phyloP scores from a whole-genome alignment of 2,329 filamentous ascomycete genomes.

The Thelonectria rubi region DNA sequence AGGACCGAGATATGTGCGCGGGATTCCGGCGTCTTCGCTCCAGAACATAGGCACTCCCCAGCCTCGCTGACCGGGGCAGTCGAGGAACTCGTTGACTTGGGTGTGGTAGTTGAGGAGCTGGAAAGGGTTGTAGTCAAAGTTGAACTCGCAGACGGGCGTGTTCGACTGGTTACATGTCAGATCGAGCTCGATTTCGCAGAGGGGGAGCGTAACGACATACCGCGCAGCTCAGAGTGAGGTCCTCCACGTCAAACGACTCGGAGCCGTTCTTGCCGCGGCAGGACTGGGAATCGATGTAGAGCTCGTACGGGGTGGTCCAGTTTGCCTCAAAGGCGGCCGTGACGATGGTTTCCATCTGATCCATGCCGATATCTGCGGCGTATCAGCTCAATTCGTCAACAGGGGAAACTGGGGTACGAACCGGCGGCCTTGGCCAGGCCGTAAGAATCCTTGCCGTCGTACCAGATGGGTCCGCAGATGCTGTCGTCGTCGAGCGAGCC shows the following conservation, averaged over 20 bases:
- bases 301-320: not conserved
- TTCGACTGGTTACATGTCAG: not conserved
- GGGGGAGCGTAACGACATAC: not conserved
- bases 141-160: conserved; percentile 1
- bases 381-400: not conserved
- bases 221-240: not conserved
- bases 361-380: not conserved
- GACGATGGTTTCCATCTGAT: not conserved
- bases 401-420: not conserved
- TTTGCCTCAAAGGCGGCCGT: not conserved
- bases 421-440: not conserved
- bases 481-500: not conserved
- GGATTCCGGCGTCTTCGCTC: not conserved
- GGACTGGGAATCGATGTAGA: not conserved
- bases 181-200: no score
- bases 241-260: not conserved
- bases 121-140: conserved; percentile 1
- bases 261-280: conserved; percentile 1
- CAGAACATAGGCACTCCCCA: not conserved
- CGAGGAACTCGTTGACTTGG: not conserved
- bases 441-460: conserved; percentile 4
- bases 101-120: no score
- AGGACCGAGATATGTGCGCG: not conserved
- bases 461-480: conserved; percentile 3
- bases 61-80: not conserved